A percentile compares a stretch with the other conserved stretches of the same genome.
These are phyloP conservation scores for Paxillus involutus DNA, from an alignment of 768 basidiomycete genomes.

Conservation along the genomic window DNA sequence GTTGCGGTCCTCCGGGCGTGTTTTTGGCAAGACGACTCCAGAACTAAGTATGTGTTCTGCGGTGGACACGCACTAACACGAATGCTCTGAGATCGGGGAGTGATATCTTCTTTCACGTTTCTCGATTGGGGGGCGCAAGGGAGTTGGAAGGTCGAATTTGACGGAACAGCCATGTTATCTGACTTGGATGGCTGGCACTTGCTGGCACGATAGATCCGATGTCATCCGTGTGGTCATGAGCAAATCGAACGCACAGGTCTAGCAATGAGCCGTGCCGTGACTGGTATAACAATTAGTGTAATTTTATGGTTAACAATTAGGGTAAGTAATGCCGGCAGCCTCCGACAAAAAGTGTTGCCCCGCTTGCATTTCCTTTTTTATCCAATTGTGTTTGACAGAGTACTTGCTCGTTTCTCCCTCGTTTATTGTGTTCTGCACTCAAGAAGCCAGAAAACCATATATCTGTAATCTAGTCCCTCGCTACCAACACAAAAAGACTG, in stretches of 20 bases:
- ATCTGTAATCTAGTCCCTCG: slow-evolving; percentile 30
- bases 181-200: background rate
- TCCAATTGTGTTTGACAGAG: slow-evolving; percentile 30
- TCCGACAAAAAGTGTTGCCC: slow-evolving; percentile 16
- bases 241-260: slow-evolving; percentile 12
- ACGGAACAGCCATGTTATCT: slow-evolving; percentile 12
- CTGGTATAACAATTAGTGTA: slow-evolving; percentile 1
- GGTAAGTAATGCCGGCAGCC: slow-evolving; percentile 19
- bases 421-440: slow-evolving; percentile 33
- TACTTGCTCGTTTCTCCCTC: slow-evolving; percentile 30
- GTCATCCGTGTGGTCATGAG: slow-evolving; percentile 14
- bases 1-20: slow-evolving; percentile 4
- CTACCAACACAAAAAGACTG: slow-evolving; percentile 37
- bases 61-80: slow-evolving; percentile 1
- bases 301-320: slow-evolving; percentile 27
- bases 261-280: slow-evolving; percentile 8
- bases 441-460: slow-evolving; percentile 24
- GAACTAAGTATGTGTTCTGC: background rate
- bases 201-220: slow-evolving; percentile 22
- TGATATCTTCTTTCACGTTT: slow-evolving; percentile 27
- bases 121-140: slow-evolving; percentile 29
- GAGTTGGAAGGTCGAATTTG: slow-evolving; percentile 8
- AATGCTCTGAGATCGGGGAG: slow-evolving; percentile 20
- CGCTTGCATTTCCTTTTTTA: slow-evolving; percentile 30
- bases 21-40: slow-evolving; percentile 16